phyloP scores from a whole-genome alignment of 306 rosid species.

The Argentina anserina region DNA sequence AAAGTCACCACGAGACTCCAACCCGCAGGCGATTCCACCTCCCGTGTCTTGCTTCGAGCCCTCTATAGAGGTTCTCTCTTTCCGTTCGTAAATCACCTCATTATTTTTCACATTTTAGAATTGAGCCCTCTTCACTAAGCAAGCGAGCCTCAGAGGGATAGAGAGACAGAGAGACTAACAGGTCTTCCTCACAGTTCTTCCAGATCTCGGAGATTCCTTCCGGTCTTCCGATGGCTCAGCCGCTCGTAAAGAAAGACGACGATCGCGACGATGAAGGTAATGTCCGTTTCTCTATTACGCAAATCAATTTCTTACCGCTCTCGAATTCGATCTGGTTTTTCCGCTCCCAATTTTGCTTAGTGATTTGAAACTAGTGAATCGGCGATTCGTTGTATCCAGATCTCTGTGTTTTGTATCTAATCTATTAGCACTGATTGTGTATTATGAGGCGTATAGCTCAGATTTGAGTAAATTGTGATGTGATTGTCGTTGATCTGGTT shows the following conservation, averaged over 20 bases:
- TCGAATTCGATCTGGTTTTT: slow-evolving; percentile 30
- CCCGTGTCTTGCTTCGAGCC: not conserved
- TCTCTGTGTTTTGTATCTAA: slow-evolving; percentile 38
- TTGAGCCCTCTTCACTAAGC: no score
- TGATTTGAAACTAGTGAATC: slow-evolving; percentile 28
- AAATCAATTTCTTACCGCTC: no score
- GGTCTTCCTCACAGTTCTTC: slow-evolving; percentile 13
- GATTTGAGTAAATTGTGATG: slow-evolving; percentile 33
- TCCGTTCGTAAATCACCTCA: not conserved
- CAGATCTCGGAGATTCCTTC: slow-evolving; percentile 48
- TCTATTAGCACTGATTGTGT: not conserved
- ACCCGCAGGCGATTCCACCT: slow-evolving; percentile 11
- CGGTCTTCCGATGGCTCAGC: slow-evolving; percentile 76
- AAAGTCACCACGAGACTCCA: no score
- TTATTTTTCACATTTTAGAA: slow-evolving; percentile 5
- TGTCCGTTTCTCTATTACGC: slow-evolving; percentile 7
- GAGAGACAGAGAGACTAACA: slow-evolving; percentile 2
- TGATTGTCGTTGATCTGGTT: slow-evolving; percentile 26
- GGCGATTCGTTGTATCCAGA: slow-evolving; percentile 38
- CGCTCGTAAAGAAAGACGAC: slow-evolving; percentile 95
- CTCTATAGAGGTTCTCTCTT: not conserved
- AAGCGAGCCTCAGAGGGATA: slow-evolving; percentile 1
- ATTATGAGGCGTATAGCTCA: slow-evolving; percentile 6
- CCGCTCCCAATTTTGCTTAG: slow-evolving; percentile 3
- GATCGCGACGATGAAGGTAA: slow-evolving; percentile 98